phyloP scores from a whole-genome alignment of 169 alveolate species.

The Plasmodium gallinaceum region DNA sequence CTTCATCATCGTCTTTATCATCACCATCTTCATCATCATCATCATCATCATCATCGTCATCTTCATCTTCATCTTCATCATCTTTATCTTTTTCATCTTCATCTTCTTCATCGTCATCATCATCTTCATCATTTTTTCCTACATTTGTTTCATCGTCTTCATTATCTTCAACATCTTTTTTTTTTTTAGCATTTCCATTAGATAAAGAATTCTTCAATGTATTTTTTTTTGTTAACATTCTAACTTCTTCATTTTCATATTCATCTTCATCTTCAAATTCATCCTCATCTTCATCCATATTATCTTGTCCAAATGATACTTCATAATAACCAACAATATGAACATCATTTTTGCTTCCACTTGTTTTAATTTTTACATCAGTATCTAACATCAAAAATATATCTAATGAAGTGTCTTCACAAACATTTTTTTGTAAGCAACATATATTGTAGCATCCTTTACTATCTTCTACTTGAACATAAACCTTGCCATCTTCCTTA shows the following conservation, averaged over 20 bases:
- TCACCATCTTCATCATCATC: slow-evolving; percentile 72
- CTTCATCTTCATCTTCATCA: slow-evolving; percentile 77
- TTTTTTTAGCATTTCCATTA: slow-evolving; percentile 34
- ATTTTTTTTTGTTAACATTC: slow-evolving; percentile 80
- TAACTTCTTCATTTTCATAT: slow-evolving; percentile 85
- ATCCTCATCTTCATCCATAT: slow-evolving; percentile 86
- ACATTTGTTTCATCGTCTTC: slow-evolving; percentile 35
- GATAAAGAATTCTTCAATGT: slow-evolving; percentile 63
- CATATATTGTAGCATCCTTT: slow-evolving; percentile 87
- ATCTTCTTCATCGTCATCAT: slow-evolving; percentile 63
- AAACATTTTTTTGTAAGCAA: slow-evolving; percentile 90
- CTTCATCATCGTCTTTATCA: slow-evolving; percentile 81
- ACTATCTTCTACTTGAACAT: slow-evolving; percentile 90
- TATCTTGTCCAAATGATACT: slow-evolving; percentile 91
- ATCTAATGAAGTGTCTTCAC: slow-evolving; percentile 90
- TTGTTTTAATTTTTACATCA: slow-evolving; percentile 86
- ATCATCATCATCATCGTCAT: slow-evolving; percentile 80
- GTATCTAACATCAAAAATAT: slow-evolving; percentile 89
- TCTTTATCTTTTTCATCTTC: slow-evolving; percentile 74
- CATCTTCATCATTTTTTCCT: slow-evolving; percentile 10
- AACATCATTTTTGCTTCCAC: slow-evolving; percentile 92
- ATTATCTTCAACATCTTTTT: slow-evolving; percentile 19
- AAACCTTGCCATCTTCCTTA: slow-evolving; percentile 87
- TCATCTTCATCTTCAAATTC: slow-evolving; percentile 86
- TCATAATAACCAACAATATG: slow-evolving; percentile 92